Percentiles rank a stretch among this genome's conserved stretches.
Conservation (phyloP, 805 yeast species). For the Candida sakaeoensis region DNA sequence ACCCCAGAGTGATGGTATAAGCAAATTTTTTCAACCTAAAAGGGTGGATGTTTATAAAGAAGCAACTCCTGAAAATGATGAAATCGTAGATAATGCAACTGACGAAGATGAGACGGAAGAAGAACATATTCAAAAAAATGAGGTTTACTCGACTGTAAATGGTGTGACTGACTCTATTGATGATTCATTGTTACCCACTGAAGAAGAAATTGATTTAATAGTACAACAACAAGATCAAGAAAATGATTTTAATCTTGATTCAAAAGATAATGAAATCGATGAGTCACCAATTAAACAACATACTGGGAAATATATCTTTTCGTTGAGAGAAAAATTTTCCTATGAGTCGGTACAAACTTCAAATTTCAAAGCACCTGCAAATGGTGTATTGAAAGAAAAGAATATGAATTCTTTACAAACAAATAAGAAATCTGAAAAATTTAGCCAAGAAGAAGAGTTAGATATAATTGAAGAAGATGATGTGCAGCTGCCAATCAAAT, state of each 20-base stretch:
- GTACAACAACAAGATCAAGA: neutral
- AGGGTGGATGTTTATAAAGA: neutral
- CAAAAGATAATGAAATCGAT: conserved; percentile 35
- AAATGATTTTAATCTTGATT: conserved; percentile 18
- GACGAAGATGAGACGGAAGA: conserved; percentile 4
- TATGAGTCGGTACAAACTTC: neutral
- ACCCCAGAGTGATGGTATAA: neutral
- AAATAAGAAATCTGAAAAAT: conserved; percentile 1
- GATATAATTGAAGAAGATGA: conserved; percentile 1
- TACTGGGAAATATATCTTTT: neutral
- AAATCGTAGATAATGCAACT: neutral
- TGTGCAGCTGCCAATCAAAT: neutral
- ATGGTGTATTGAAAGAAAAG: conserved; percentile 2
- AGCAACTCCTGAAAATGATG: neutral
- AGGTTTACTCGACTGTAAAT: neutral
- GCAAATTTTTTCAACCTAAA: conserved; percentile 1
- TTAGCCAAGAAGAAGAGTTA: conserved; percentile 3
- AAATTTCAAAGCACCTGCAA: neutral
- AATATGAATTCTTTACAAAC: neutral
- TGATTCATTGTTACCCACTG: conserved; percentile 2
- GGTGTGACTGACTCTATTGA: neutral
- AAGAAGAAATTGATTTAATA: neutral
- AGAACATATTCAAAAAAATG: conserved; percentile 3
- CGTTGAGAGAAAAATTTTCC: conserved; percentile 2
- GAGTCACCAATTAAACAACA: conserved; percentile 33